These are phyloP conservation scores for Rhodosorus marinus DNA, from an alignment of 23 red algal species.

Conservation along the genomic window DNA sequence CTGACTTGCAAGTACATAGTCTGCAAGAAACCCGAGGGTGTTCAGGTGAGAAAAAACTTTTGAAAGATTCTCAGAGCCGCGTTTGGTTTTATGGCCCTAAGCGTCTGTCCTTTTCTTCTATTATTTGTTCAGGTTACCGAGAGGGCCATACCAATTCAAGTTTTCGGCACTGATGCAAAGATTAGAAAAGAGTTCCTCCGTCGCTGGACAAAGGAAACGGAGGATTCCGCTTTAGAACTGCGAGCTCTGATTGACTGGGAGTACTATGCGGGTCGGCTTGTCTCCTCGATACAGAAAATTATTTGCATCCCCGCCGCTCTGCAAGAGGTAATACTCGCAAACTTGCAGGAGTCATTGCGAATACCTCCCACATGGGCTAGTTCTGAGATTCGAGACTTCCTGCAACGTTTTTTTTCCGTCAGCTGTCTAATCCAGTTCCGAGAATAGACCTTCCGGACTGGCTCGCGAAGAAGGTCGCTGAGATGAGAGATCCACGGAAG, in stretches of 20 bases:
- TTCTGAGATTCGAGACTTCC: not conserved
- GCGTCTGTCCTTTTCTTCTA: not conserved
- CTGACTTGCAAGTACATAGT: conserved; percentile 77
- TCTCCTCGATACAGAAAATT: conserved; percentile 67
- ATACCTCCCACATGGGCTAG: not conserved
- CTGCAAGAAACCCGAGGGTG: conserved; percentile 35
- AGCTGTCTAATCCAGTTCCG: conserved; percentile 53
- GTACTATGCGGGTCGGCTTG: conserved; percentile 80
- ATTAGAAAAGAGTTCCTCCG: conserved; percentile 25
- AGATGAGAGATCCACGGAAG: conserved; percentile 27
- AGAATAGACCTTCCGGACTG: conserved; percentile 75
- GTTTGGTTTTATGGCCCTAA: no score
- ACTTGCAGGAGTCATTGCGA: no score
- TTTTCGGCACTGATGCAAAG: conserved; percentile 42
- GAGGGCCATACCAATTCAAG: conserved; percentile 66
- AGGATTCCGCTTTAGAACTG: conserved; percentile 25
- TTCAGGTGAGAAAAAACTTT: no score
- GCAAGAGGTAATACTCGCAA: conserved; percentile 55
- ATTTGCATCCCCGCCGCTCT: conserved; percentile 85
- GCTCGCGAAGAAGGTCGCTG: conserved; percentile 39
- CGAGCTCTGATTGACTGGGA: conserved; percentile 78
- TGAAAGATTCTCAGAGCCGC: no score
- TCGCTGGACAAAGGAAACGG: conserved; percentile 47
- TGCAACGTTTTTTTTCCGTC: not conserved
- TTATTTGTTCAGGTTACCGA: no score